Conservation (phyloP, 73 alveolate genomes). For the Effrenium voratum region DNA sequence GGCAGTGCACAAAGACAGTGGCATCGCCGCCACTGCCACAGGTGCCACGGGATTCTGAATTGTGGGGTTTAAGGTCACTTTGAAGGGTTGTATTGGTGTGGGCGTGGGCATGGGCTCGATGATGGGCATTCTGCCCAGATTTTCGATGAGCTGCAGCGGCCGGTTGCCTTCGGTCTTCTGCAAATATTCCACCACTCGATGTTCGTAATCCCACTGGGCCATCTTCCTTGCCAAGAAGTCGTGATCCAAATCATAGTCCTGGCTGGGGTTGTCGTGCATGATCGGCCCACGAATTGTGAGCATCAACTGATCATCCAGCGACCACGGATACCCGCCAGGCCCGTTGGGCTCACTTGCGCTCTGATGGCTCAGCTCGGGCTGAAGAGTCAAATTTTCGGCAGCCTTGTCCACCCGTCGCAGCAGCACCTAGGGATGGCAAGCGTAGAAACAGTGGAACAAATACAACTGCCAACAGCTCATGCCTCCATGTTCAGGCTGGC, state of each 20-base stretch:
- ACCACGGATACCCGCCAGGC: constrained; percentile 38
- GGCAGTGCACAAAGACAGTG: neutral
- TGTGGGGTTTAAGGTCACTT: neutral
- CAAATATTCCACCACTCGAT: constrained; percentile 53
- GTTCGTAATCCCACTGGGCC: constrained; percentile 67
- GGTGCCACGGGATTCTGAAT: neutral
- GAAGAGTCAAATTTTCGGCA: constrained; percentile 33
- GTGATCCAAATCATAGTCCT: constrained; percentile 4
- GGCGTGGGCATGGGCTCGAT: constrained; percentile 69
- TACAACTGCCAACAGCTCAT: no score
- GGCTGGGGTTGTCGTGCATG: neutral
- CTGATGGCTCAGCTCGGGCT: constrained; percentile 39
- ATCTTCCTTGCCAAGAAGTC: constrained; percentile 31
- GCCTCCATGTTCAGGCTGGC: no score
- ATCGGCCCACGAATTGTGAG: constrained; percentile 63
- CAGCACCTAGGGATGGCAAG: neutral
- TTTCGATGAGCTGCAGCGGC: constrained; percentile 49
- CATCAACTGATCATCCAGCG: constrained; percentile 13
- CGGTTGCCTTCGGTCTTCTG: constrained; percentile 54
- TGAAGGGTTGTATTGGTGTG: neutral
- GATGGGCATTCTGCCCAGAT: constrained; percentile 68
- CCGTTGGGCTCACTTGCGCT: constrained; percentile 81
- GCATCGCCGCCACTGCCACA: neutral
- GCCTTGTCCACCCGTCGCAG: constrained; percentile 69
- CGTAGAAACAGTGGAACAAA: no score